Percentiles rank a stretch among this genome's conserved stretches.
Conservation (phyloP, 2,329 filamentous ascomycete species). For the Diaporthe citriasiana region DNA sequence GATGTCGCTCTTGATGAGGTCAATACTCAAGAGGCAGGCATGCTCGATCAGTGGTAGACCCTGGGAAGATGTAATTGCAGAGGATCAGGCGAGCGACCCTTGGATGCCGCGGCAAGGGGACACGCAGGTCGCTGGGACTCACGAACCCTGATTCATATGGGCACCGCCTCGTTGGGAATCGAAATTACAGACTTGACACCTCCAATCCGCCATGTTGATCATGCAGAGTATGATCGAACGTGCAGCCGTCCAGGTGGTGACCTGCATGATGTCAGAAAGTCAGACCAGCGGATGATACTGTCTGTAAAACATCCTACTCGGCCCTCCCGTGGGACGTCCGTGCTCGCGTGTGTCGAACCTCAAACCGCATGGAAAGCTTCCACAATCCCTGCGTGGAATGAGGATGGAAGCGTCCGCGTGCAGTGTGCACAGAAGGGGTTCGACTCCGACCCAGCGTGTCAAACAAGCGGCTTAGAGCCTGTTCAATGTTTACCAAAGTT, state of each 20-base stretch:
- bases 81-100: constrained; percentile 32
- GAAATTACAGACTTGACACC: constrained; percentile 5
- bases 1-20: constrained; percentile 11
- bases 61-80: constrained; percentile 30
- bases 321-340: constrained; percentile 22
- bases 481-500: constrained; percentile 23
- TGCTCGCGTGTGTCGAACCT: constrained; percentile 35
- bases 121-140: constrained; percentile 9
- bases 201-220: constrained; percentile 13
- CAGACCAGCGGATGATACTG: constrained; percentile 20
- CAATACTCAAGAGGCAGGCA: constrained; percentile 17
- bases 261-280: constrained; percentile 33
- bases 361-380: constrained; percentile 41
- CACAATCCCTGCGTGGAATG: constrained; percentile 48
- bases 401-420: constrained; percentile 31
- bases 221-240: constrained; percentile 28
- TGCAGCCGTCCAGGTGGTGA: constrained; percentile 11
- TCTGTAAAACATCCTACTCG: constrained; percentile 34
- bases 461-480: constrained; percentile 21
- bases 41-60: constrained; percentile 21
- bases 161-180: constrained; percentile 22
- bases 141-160: constrained; percentile 12
- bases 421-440: constrained; percentile 31
- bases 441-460: neutral
- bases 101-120: constrained; percentile 27